A percentile compares a stretch with the other conserved stretches of the same genome.
These are phyloP conservation scores for Polytrichum commune DNA, from an alignment of 225 moss, liverwort and hornwort species.

Conservation along the genomic window DNA sequence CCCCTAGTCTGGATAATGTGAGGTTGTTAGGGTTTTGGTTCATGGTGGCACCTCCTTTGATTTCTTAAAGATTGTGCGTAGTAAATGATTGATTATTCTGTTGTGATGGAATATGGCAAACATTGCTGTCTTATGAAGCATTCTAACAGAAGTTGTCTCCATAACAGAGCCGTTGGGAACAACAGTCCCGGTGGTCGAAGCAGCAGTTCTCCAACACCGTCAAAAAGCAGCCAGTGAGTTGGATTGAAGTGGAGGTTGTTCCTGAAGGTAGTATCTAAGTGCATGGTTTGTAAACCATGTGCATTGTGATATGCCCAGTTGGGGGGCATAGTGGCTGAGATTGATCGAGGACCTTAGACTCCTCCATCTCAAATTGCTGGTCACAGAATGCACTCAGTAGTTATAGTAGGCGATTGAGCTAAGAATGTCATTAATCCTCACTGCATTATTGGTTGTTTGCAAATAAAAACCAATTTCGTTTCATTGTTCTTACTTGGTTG, in stretches of 20 bases:
- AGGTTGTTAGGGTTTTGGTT: too few species aligned
- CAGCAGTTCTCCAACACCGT: conserved; percentile 79
- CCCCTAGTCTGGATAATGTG: background rate
- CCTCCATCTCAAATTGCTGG: too few species aligned
- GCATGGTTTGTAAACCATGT: background rate
- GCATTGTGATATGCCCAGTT: background rate
- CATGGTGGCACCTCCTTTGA: too few species aligned
- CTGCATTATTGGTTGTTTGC: too few species aligned
- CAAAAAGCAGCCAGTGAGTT: conserved; percentile 77
- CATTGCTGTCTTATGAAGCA: background rate
- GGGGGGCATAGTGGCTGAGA: background rate
- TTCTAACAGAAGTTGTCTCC: background rate
- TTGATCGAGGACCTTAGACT: background rate
- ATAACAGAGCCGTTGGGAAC: conserved; percentile 52
- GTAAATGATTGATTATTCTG: too few species aligned
- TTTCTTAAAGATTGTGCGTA: too few species aligned
- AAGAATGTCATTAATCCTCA: too few species aligned
- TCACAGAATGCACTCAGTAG: too few species aligned
- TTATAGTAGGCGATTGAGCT: too few species aligned
- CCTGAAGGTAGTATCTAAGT: conserved; percentile 24
- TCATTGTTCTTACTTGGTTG: conserved; percentile 12
- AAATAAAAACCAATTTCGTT: too few species aligned
- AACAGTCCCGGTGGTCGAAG: conserved; percentile 80
- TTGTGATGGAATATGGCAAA: too few species aligned
- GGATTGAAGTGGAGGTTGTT: conserved; percentile 19